Evolutionary conservation across 2,329 filamentous ascomycete genomes (phyloP).

Genomic region (Fusarium phyllophilum): DNA sequence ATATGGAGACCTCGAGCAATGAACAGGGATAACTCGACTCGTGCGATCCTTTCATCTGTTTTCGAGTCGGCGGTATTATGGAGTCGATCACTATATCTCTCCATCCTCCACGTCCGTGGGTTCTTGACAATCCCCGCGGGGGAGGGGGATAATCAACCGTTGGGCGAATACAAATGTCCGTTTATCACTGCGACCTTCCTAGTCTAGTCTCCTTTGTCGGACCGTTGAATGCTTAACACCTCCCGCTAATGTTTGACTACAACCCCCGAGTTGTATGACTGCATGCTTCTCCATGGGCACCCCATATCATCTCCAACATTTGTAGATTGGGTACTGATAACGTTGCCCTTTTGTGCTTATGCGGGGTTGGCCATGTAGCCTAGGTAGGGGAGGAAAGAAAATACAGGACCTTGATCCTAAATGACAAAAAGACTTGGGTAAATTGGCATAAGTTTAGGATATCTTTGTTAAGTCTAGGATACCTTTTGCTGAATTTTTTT

Average conservation of each 20-base stretch:
- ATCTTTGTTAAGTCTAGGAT: not conserved
- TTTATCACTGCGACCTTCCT: not conserved
- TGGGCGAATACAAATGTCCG: conserved; percentile 7
- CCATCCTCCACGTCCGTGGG: not conserved
- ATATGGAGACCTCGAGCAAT: not conserved
- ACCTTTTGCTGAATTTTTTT: not conserved
- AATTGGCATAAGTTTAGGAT: not conserved
- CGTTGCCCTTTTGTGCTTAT: not conserved
- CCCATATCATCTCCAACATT: conserved; percentile 2
- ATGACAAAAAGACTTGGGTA: not conserved
- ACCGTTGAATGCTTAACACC: conserved; percentile 1
- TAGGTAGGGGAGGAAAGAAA: not conserved
- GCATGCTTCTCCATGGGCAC: not conserved
- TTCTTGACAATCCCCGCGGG: not conserved
- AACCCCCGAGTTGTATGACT: not conserved
- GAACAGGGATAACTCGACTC: not conserved
- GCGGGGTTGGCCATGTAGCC: not conserved
- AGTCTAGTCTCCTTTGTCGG: conserved; percentile 4
- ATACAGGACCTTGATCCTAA: not conserved
- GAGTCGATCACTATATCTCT: not conserved
- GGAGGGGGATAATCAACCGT: not conserved
- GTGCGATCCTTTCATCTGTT: not conserved
- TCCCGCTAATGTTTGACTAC: not conserved
- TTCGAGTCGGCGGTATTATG: conserved; percentile 20
- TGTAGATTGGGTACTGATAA: not conserved